Evolutionary conservation across 768 basidiomycete genomes (phyloP).

Genomic region (Hortiboletus campestris): DNA sequence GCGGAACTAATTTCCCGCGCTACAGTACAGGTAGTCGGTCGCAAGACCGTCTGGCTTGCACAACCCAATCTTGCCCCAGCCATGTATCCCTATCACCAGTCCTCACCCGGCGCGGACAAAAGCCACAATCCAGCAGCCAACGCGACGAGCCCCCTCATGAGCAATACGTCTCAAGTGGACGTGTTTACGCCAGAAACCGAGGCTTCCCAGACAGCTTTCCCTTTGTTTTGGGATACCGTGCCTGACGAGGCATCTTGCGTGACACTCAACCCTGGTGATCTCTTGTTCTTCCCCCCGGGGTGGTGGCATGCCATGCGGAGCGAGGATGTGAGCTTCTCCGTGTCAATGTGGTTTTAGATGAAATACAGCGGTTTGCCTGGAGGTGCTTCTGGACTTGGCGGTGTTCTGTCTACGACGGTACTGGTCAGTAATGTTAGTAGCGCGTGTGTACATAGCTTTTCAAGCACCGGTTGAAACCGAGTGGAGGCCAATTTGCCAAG

Average conservation of each 20-base stretch:
- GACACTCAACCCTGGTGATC: constrained; percentile 76
- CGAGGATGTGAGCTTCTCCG: constrained; percentile 78
- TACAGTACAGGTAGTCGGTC: constrained; percentile 83
- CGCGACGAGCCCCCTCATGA: constrained; percentile 47
- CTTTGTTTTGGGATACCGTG: constrained; percentile 56
- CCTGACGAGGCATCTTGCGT: constrained; percentile 57
- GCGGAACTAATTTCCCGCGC: constrained; percentile 7
- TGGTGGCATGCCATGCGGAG: constrained; percentile 96
- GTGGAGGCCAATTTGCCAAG: constrained; percentile 14
- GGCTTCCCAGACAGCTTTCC: constrained; percentile 32
- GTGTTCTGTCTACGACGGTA: background rate
- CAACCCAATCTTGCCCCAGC: constrained; percentile 54
- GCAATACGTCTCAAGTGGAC: constrained; percentile 82
- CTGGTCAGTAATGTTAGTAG: background rate
- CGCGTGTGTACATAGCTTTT: constrained; percentile 16
- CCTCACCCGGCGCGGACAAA: constrained; percentile 12
- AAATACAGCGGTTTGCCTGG: constrained; percentile 24
- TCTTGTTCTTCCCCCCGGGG: constrained; percentile 85
- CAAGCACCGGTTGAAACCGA: constrained; percentile 31
- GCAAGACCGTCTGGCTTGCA: constrained; percentile 90
- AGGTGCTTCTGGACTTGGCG: constrained; percentile 10
- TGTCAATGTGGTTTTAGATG: constrained; percentile 87
- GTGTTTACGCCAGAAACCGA: constrained; percentile 52
- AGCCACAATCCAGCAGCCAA: constrained; percentile 40
- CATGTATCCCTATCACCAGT: constrained; percentile 59